Percentiles rank a stretch among this genome's conserved stretches.
phyloP scores from a whole-genome alignment of 345 rosid genomes.

The Kandelia obovata region DNA sequence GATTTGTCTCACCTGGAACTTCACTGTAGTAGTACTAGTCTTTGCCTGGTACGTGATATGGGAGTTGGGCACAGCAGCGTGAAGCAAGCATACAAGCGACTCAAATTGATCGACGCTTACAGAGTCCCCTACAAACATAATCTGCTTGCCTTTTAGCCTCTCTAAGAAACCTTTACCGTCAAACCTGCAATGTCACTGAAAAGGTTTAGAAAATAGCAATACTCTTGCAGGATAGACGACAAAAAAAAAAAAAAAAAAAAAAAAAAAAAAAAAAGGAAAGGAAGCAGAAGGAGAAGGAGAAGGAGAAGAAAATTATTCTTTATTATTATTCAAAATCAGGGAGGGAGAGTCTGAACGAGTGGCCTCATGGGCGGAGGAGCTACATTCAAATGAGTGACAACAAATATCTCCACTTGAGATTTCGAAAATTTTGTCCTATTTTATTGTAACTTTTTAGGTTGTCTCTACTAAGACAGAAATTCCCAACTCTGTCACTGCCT shows the following conservation, averaged over 20 bases:
- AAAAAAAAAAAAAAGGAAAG: not conserved
- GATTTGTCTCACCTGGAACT: conserved; percentile 37
- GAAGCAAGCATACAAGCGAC: conserved; percentile 53
- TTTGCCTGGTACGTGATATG: conserved; percentile 18
- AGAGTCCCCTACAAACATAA: conserved; percentile 67
- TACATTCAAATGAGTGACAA: too few species aligned
- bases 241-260: not conserved
- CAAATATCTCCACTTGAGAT: too few species aligned
- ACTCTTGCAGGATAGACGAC: too few species aligned
- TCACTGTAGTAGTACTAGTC: conserved; percentile 17
- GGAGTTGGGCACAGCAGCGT: conserved; percentile 47
- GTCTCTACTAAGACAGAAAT: too few species aligned
- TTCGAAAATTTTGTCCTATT: too few species aligned
- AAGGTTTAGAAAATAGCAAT: not conserved
- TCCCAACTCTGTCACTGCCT: too few species aligned
- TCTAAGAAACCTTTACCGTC: conserved; percentile 41
- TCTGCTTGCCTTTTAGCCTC: conserved; percentile 43
- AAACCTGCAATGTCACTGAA: conserved; percentile 34
- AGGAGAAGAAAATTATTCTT: not conserved
- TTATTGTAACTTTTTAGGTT: too few species aligned
- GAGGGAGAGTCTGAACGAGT: too few species aligned
- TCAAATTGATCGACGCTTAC: conserved; percentile 58
- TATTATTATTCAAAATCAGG: too few species aligned
- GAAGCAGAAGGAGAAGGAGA: conserved; percentile 1
- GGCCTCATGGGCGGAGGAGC: too few species aligned